Conservation (phyloP, 1,139 yeast genomes). For the Kluyveromyces marxianus region DNA sequence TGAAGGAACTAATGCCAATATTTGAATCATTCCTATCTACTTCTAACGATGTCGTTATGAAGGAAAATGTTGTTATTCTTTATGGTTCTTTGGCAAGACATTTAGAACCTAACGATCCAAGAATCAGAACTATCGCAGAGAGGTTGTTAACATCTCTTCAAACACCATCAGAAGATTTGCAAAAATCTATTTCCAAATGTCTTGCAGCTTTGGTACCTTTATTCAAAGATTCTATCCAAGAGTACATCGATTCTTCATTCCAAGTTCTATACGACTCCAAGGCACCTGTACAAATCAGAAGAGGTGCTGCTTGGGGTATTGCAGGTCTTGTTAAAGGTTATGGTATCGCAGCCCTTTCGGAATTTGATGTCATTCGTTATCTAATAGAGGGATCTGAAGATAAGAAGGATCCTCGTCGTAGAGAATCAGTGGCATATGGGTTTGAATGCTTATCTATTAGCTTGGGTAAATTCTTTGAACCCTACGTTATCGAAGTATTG, state of each 20-base stretch:
- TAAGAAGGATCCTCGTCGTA: conserved; percentile 60
- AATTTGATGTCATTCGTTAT: conserved; percentile 67
- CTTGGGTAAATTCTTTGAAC: conserved; percentile 77
- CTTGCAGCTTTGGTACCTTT: conserved; percentile 71
- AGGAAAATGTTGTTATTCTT: conserved; percentile 74
- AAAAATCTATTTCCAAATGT: conserved; percentile 77
- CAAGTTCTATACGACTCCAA: conserved; percentile 46
- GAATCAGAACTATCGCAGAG: conserved; percentile 59
- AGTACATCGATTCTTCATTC: conserved; percentile 52
- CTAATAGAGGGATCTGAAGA: conserved; percentile 86
- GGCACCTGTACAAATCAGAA: conserved; percentile 49
- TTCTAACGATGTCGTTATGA: conserved; percentile 53
- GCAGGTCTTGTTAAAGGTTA: conserved; percentile 89
- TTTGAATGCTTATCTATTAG: conserved; percentile 77
- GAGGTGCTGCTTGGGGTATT: conserved; percentile 95
- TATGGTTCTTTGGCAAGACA: conserved; percentile 88
- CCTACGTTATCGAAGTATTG: conserved; percentile 81
- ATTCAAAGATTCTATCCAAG: conserved; percentile 42
- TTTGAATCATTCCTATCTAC: conserved; percentile 48
- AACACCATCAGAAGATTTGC: conserved; percentile 86
- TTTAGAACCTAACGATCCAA: conserved; percentile 52
- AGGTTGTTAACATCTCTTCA: conserved; percentile 67
- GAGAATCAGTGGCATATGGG: conserved; percentile 86
- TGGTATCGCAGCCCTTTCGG: conserved; percentile 71
- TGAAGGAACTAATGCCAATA: conserved; percentile 67